Percentiles rank a stretch among this genome's conserved stretches.
phyloP scores from a whole-genome alignment of 768 basidiomycete genomes.

The Daedalea quercina region DNA sequence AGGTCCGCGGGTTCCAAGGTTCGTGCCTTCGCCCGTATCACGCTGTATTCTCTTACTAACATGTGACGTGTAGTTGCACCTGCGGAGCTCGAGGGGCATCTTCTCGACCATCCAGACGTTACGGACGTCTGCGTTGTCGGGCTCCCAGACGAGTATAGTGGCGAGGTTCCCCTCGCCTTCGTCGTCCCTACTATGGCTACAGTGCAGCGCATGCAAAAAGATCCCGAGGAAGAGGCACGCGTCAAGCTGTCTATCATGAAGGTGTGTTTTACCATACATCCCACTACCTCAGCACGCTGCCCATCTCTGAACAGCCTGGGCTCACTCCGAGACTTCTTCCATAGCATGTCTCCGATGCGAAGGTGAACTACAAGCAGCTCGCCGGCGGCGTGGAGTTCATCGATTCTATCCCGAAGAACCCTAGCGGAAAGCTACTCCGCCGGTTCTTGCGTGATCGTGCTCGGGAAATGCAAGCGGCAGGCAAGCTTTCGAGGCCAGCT shows the following conservation, averaged over 20 bases:
- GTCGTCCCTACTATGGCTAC: slow-evolving; percentile 42
- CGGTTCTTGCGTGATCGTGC: slow-evolving; percentile 22
- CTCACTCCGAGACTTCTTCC: no score
- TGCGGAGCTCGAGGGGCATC: slow-evolving; percentile 62
- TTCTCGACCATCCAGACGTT: slow-evolving; percentile 55
- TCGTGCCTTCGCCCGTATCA: background rate
- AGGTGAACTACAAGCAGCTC: slow-evolving; percentile 30
- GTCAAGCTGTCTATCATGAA: slow-evolving; percentile 48
- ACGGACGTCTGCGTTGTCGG: slow-evolving; percentile 59
- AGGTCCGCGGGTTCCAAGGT: slow-evolving; percentile 42
- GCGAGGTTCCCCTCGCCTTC: slow-evolving; percentile 68
- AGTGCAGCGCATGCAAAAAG: slow-evolving; percentile 28
- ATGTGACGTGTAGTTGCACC: slow-evolving; percentile 42
- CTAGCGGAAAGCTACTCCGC: slow-evolving; percentile 25
- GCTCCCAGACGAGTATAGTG: slow-evolving; percentile 61
- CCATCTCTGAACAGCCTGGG: no score
- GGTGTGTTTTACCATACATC: slow-evolving; percentile 30
- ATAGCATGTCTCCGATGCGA: slow-evolving; percentile 25
- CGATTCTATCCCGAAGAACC: slow-evolving; percentile 27
- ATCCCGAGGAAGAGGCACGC: slow-evolving; percentile 27
- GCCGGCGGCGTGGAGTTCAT: slow-evolving; percentile 32
- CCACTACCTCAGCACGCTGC: background rate
- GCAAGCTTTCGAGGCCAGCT: slow-evolving; percentile 4
- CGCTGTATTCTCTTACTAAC: background rate
- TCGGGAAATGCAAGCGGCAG: slow-evolving; percentile 9